A percentile compares a stretch with the other conserved stretches of the same genome.
phyloP scores from a whole-genome alignment of 1,139 yeast genomes.

The Yamadazyma membranifaciens region DNA sequence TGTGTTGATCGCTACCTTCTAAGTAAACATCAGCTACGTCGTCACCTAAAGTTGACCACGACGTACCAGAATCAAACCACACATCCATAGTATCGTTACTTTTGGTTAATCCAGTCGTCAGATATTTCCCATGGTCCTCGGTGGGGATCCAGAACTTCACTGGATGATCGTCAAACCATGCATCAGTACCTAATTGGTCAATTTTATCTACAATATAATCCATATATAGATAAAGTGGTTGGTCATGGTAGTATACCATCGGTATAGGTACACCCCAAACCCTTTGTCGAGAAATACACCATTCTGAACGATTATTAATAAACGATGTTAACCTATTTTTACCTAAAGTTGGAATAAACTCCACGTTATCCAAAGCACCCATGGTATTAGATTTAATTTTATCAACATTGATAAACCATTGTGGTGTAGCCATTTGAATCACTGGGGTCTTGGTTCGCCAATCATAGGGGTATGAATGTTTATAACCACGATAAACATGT shows the following conservation, averaged over 20 bases:
- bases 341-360: constrained; percentile 75
- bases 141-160: constrained; percentile 75
- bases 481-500: constrained; percentile 47
- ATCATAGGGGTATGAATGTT: constrained; percentile 92
- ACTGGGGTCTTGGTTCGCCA: constrained; percentile 97
- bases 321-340: constrained; percentile 69
- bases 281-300: constrained; percentile 98
- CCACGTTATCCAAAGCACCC: constrained; percentile 57
- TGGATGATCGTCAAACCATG: constrained; percentile 60
- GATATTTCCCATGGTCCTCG: constrained; percentile 13
- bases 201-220: constrained; percentile 53
- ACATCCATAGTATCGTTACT: constrained; percentile 96
- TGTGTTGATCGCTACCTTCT: constrained; percentile 96
- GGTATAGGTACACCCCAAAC: constrained; percentile 99
- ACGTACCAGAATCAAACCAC: constrained; percentile 97
- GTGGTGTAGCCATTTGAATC: constrained; percentile 93
- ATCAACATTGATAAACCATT: constrained; percentile 91
- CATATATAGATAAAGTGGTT: constrained; percentile 58
- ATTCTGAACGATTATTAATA: constrained; percentile 76
- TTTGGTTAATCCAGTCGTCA: constrained; percentile 49
- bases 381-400: constrained; percentile 65
- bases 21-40: constrained; percentile 70
- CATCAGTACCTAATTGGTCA: constrained; percentile 62
- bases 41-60: constrained; percentile 71
- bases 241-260: constrained; percentile 61